Evolutionary conservation across 208 protist genomes (phyloP).

Genomic region (Dictyostelium gargantuum): DNA sequence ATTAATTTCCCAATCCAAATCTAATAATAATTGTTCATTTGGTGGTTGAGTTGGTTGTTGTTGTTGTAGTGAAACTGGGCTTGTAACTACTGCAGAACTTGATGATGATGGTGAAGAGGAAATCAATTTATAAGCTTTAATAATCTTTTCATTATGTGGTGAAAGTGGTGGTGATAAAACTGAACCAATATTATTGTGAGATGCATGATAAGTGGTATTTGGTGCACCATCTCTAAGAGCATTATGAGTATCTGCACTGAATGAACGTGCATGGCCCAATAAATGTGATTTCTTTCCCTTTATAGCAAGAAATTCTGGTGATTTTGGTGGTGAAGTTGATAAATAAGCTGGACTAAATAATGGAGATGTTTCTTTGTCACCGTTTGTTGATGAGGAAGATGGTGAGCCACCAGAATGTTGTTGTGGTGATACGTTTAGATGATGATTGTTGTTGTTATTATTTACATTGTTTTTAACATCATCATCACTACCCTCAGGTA

Average conservation of each 20-base stretch:
- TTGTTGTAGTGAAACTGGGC: neutral
- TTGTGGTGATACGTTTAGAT: neutral
- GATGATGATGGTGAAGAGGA: neutral
- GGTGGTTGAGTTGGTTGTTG: neutral
- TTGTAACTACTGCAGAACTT: neutral
- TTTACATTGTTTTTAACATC: neutral
- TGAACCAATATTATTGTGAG: neutral
- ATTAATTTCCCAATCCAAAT: conserved; percentile 19
- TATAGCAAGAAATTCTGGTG: conserved; percentile 13
- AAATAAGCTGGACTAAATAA: neutral
- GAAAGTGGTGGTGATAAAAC: neutral
- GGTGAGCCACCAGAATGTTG: neutral
- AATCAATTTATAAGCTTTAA: conserved; percentile 9
- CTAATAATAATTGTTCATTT: neutral
- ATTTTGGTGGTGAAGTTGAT: conserved; percentile 6
- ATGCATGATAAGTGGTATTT: neutral
- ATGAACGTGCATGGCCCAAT: neutral
- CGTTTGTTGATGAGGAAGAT: no score
- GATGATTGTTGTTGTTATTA: neutral
- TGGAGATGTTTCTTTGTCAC: neutral
- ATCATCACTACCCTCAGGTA: neutral
- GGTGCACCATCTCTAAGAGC: neutral
- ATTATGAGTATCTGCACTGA: neutral
- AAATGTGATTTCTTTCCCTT: neutral
- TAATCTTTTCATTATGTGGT: neutral